phyloP scores from a whole-genome alignment of 2,329 filamentous ascomycete species.

The Fusarium temperatum region DNA sequence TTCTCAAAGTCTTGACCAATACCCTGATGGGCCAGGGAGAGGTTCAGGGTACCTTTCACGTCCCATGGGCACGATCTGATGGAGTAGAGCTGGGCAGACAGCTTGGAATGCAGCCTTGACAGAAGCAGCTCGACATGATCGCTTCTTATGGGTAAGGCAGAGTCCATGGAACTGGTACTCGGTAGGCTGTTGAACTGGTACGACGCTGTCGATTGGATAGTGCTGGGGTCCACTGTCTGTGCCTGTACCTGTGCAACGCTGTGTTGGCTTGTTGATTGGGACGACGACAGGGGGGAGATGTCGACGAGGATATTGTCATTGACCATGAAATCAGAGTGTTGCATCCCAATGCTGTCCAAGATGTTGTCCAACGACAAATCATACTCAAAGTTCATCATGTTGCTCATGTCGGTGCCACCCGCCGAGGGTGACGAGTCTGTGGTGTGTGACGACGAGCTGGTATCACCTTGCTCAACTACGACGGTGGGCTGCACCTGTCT shows the following conservation, averaged over 20 bases:
- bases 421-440: not conserved
- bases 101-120: not conserved
- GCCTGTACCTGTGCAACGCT: not conserved
- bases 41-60: slow-evolving; percentile 60
- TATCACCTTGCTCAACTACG: not conserved
- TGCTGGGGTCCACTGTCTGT: not conserved
- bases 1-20: not conserved
- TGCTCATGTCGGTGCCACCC: not conserved
- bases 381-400: not conserved
- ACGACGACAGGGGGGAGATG: not conserved
- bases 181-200: not conserved
- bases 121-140: not conserved
- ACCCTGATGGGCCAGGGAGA: slow-evolving; percentile 56
- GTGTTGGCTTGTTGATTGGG: not conserved
- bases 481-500: not conserved
- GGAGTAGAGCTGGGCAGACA: not conserved
- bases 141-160: not conserved
- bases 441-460: not conserved
- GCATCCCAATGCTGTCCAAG: not conserved
- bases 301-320: not conserved
- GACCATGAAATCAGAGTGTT: not conserved
- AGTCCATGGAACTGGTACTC: not conserved
- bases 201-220: not conserved
- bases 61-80: not conserved
- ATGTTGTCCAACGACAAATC: not conserved